A percentile compares a stretch with the other conserved stretches of the same genome.
These are phyloP conservation scores for Fusarium bactridioides DNA, from an alignment of 2,329 filamentous ascomycete species.

Conservation along the genomic window DNA sequence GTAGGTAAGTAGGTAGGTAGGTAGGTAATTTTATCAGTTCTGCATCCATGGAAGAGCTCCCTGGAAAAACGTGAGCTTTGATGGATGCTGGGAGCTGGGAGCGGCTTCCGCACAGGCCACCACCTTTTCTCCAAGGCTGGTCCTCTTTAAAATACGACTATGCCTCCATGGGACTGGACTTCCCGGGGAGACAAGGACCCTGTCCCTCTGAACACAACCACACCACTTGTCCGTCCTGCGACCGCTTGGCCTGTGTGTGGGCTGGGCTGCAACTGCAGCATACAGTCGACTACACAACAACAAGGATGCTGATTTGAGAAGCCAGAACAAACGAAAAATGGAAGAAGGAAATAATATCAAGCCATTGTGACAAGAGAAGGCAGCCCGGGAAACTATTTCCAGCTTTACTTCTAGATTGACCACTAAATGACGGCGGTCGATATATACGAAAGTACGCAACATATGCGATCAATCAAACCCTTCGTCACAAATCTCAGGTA, in stretches of 20 bases:
- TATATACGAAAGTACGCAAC: background rate
- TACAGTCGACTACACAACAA: constrained; percentile 17
- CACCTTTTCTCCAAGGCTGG: constrained; percentile 19
- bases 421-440: background rate
- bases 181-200: constrained; percentile 29
- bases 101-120: constrained; percentile 30
- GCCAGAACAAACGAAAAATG: background rate
- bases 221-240: constrained; percentile 38
- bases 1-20: background rate
- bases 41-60: constrained; percentile 10
- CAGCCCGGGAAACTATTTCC: constrained; percentile 12
- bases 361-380: constrained; percentile 2
- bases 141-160: constrained; percentile 19
- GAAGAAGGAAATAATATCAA: background rate
- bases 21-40: background rate
- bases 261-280: constrained; percentile 26
- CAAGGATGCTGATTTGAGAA: constrained; percentile 22
- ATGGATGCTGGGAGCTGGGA: background rate
- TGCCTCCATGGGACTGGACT: constrained; percentile 24
- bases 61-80: constrained; percentile 20
- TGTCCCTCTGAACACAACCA: constrained; percentile 29
- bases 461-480: background rate
- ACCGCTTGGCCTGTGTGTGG: constrained; percentile 37
- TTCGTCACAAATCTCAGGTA: background rate
- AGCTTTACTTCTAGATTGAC: constrained; percentile 1